These are phyloP conservation scores for Przewalskia tangutica DNA, from an alignment of 257 asterid species.

Conservation along the genomic window DNA sequence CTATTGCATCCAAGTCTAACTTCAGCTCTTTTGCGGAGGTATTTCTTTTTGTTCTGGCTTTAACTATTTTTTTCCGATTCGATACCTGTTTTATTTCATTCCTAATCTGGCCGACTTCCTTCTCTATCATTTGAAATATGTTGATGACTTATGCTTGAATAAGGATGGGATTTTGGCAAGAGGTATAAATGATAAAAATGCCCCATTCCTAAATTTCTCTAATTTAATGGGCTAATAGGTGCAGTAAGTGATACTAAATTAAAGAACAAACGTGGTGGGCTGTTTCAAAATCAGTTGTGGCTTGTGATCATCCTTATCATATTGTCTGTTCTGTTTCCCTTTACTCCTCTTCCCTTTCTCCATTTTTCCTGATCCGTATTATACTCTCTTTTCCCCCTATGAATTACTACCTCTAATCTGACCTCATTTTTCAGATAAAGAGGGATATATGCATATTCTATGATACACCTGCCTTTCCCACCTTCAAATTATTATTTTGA, in stretches of 20 bases:
- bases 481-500: not conserved
- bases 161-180: not conserved
- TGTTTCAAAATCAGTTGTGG: not conserved
- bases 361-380: not conserved
- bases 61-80: not conserved
- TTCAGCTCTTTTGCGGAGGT: constrained; percentile 79
- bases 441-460: not conserved
- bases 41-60: constrained; percentile 5
- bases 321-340: not conserved
- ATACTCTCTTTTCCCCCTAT: not conserved
- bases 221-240: not conserved
- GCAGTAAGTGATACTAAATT: not conserved
- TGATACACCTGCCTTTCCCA: not conserved
- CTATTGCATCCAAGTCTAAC: constrained; percentile 39
- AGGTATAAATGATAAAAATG: not conserved
- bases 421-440: not conserved
- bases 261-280: not conserved
- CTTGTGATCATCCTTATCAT: not conserved
- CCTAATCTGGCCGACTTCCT: not conserved
- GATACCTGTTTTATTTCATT: not conserved
- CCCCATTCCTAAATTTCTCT: not conserved
- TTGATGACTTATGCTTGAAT: not conserved
- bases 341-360: not conserved
- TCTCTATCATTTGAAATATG: not conserved
- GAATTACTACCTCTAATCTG: not conserved